phyloP scores from a whole-genome alignment of 2,329 filamentous ascomycete genomes.

The Diplocarpon rosae region DNA sequence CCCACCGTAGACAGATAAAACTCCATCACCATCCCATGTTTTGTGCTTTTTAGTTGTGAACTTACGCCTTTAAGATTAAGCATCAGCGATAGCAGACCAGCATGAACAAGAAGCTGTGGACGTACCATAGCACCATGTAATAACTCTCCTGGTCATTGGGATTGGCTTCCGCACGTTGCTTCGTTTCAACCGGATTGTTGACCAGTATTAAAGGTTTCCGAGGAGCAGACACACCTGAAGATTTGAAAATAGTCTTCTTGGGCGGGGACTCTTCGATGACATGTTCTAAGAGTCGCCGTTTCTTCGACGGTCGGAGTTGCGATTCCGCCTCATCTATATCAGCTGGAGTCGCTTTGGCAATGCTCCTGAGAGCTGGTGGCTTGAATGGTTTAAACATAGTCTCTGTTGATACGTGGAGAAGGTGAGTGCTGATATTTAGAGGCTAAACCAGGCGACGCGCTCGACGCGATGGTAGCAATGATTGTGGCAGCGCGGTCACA shows the following conservation, averaged over 20 bases:
- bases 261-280: constrained; percentile 18
- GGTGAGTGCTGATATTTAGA: background rate
- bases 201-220: constrained; percentile 25
- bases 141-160: constrained; percentile 20
- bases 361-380: constrained; percentile 21
- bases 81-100: constrained; percentile 3
- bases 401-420: background rate
- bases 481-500: no score
- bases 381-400: constrained; percentile 28
- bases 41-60: constrained; percentile 64
- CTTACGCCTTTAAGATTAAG: constrained; percentile 42
- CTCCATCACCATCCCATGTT: constrained; percentile 65
- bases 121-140: constrained; percentile 27
- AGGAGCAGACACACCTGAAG: constrained; percentile 18
- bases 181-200: constrained; percentile 18
- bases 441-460: background rate
- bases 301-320: constrained; percentile 19
- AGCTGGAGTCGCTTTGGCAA: constrained; percentile 9
- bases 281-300: constrained; percentile 20
- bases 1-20: constrained; percentile 45
- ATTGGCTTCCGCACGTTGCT: background rate
- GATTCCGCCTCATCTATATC: constrained; percentile 9
- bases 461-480: background rate
- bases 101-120: background rate
- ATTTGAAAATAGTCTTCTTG: constrained; percentile 7